Evolutionary conservation across 2,329 filamentous ascomycete genomes (phyloP).

Genomic region (Pyrenophora tritici-repentis): DNA sequence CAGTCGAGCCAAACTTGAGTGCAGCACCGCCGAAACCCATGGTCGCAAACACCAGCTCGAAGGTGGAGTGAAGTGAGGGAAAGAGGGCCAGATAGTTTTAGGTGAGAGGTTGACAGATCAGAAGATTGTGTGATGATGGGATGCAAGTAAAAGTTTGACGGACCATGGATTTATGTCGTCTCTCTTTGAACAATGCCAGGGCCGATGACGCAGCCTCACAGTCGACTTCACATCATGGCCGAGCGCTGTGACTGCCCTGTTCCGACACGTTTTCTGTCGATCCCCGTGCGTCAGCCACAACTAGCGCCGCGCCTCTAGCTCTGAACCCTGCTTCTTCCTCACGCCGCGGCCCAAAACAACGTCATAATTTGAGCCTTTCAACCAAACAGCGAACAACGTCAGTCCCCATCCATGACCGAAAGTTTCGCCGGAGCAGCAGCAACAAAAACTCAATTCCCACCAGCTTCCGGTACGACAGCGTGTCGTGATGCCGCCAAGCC

Average conservation of each 20-base stretch:
- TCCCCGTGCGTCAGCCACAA: slow-evolving; percentile 8
- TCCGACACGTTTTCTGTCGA: slow-evolving; percentile 5
- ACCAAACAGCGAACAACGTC: slow-evolving; percentile 2
- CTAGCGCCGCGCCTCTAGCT: slow-evolving; percentile 1
- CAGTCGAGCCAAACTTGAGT: slow-evolving; percentile 71
- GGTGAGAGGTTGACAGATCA: not conserved
- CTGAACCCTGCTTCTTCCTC: slow-evolving; percentile 4
- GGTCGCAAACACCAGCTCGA: slow-evolving; percentile 6
- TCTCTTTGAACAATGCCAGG: not conserved
- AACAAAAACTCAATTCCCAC: not conserved
- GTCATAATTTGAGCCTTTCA: slow-evolving; percentile 3
- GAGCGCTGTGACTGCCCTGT: slow-evolving; percentile 8
- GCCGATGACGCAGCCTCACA: slow-evolving; percentile 15
- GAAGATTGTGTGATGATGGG: not conserved
- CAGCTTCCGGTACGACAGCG: too few species aligned
- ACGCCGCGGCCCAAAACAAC: slow-evolving; percentile 2
- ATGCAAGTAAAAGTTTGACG: not conserved
- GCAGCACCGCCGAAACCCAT: slow-evolving; percentile 67
- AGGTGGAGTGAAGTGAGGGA: not conserved
- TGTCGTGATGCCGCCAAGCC: slow-evolving; percentile 2
- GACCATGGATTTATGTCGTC: slow-evolving; percentile 9
- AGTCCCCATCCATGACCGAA: not conserved
- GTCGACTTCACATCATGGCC: slow-evolving; percentile 5
- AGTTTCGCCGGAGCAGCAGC: not conserved
- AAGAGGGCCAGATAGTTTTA: not conserved